Base-by-base conservation (phyloP, 2,329 filamentous ascomycete species). In the Fusarium sp. region DNA sequence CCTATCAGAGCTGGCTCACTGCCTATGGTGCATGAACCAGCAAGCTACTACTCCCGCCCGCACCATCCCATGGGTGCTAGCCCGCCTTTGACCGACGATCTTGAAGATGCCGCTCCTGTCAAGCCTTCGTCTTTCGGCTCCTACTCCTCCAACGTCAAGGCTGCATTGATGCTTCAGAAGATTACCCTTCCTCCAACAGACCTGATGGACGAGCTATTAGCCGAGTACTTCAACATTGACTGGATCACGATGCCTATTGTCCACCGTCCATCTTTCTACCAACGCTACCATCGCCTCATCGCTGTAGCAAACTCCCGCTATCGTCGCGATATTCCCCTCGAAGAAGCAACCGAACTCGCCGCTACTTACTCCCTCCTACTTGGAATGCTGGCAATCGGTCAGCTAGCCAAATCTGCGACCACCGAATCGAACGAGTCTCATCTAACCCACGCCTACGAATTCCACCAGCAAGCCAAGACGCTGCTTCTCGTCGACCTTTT, bases 261-360 rank as follows among this genome's bases (percentile, higher is more conserved):
- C 6, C 74, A 76, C 16, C 71, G 70, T 6, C 67, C 70, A 16
- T 67, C 74, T 2, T 76, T 76, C 40, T 54, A 70, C 12, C 71
- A 73, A 16, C 68, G 74, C 11, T 76, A 76, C n/a, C 73, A 74
- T 22, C 74, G 72, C 0, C 74, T 76, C 22, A 70, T 75, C 11
- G 74, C 74, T 24, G 74, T 76, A 13, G 65, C 74, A 29, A 76
- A 76, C 61, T 76, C 74, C 30, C 65, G 74, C 2, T 76, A 76
- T 24, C 74, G 74, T 34, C 73, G 74, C 18, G 74, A 76, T 10
- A 76, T 76, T 2, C 73, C 74, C 2, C 64, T 76, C 20, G 65
- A 72, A 16, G 74, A 76, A 46, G 74, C 74, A 5, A 75, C 66
- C 11, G 74, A 76, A 34, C 65, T 76, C 11, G 73, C 74, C 9